phyloP scores from a whole-genome alignment of 805 yeast species.

The Wickerhamomyces sydowiorum region DNA sequence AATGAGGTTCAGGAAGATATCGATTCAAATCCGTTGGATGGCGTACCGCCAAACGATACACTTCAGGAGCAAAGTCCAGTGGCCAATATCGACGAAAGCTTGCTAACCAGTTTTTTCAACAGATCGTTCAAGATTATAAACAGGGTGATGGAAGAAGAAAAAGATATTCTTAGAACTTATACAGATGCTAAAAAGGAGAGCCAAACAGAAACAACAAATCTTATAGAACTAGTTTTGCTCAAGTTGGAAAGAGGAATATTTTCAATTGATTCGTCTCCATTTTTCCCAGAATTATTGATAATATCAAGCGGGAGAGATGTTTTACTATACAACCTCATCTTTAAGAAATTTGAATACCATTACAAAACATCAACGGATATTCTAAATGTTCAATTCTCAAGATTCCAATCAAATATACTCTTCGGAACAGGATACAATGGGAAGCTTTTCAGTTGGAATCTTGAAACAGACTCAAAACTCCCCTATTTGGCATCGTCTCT shows the following conservation, averaged over 20 bases:
- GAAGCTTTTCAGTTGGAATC: constrained; percentile 44
- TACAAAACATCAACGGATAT: constrained; percentile 37
- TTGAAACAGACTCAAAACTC: constrained; percentile 7
- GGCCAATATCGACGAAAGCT: constrained; percentile 4
- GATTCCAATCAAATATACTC: constrained; percentile 31
- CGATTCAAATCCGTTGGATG: background rate
- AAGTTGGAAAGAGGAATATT: constrained; percentile 8
- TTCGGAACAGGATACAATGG: constrained; percentile 48
- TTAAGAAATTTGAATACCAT: constrained; percentile 27
- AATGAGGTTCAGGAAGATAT: background rate
- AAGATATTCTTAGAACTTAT: constrained; percentile 18
- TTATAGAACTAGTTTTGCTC: constrained; percentile 2
- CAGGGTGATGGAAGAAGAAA: constrained; percentile 22
- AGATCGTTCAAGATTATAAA: constrained; percentile 20
- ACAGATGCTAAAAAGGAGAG: constrained; percentile 6
- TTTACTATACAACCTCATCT: constrained; percentile 18
- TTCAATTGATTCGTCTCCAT: constrained; percentile 14
- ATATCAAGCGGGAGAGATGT: constrained; percentile 13
- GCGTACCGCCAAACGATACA: background rate
- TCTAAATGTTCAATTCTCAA: constrained; percentile 34
- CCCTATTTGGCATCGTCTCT: constrained; percentile 14
- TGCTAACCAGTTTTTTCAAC: constrained; percentile 12
- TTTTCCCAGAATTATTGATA: constrained; percentile 14
- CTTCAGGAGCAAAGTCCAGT: background rate
- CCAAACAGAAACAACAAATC: constrained; percentile 8